Conservation (phyloP, 208 protist species). For the Borovskyia barvae region DNA sequence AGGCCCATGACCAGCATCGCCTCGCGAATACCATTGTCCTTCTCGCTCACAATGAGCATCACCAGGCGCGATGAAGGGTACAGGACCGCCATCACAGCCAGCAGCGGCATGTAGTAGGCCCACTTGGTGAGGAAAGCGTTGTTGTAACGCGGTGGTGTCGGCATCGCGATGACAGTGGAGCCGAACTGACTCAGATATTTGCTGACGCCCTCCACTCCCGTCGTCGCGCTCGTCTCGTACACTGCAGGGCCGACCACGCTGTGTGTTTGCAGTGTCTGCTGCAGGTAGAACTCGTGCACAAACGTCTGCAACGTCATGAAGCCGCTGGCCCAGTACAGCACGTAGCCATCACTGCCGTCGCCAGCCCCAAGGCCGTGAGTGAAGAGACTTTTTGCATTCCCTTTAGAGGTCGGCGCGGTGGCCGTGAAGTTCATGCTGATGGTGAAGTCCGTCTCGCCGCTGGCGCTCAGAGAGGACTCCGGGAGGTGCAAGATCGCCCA, state of each 20-base stretch:
- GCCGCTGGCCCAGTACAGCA: constrained; percentile 72
- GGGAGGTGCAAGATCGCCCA: constrained; percentile 75
- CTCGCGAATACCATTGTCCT: constrained; percentile 71
- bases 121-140: constrained; percentile 60
- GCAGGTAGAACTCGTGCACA: constrained; percentile 63
- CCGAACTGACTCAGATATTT: constrained; percentile 38
- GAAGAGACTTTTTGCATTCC: constrained; percentile 32
- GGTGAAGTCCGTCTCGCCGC: constrained; percentile 41
- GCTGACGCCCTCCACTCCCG: constrained; percentile 30
- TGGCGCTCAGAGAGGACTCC: constrained; percentile 5
- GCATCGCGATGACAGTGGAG: constrained; percentile 52
- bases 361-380: constrained; percentile 28
- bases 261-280: constrained; percentile 7
- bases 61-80: constrained; percentile 70
- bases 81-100: constrained; percentile 63
- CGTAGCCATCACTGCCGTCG: constrained; percentile 35
- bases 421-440: constrained; percentile 90
- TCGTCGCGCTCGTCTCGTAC: constrained; percentile 6
- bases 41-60: constrained; percentile 76
- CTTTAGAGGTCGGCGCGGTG: constrained; percentile 57
- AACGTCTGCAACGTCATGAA: constrained; percentile 82
- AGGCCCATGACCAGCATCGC: constrained; percentile 91
- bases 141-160: constrained; percentile 33
- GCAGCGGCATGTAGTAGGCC: constrained; percentile 77
- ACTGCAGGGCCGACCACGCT: constrained; percentile 2